Evolutionary conservation across 345 rosid species (phyloP).

Genomic region (Turnera subulata): DNA sequence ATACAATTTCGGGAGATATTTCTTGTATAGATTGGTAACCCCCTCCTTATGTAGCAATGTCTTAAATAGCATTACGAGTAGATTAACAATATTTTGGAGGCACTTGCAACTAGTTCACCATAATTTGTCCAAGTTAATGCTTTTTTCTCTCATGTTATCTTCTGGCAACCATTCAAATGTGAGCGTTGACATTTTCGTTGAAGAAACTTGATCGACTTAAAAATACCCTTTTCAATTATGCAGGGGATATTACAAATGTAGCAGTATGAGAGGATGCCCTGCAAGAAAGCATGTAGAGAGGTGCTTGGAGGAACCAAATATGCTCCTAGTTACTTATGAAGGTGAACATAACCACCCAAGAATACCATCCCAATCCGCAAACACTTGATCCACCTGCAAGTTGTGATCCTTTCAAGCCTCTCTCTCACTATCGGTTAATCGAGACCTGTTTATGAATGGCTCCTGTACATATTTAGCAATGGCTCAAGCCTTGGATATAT

Average conservation of each 20-base stretch:
- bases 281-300: constrained; percentile 99
- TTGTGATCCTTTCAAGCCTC: constrained; percentile 14
- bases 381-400: constrained; percentile 32
- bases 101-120: background rate
- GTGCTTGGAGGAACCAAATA: constrained; percentile 80
- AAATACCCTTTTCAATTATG: constrained; percentile 8
- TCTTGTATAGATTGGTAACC: no score
- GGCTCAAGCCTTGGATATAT: constrained; percentile 33
- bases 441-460: constrained; percentile 22
- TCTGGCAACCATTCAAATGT: no score
- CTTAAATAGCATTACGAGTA: no score
- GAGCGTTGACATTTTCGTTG: no score
- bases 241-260: constrained; percentile 98
- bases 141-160: no score
- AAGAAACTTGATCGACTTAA: constrained; percentile 2
- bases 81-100: no score
- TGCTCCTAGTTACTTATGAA: constrained; percentile 94
- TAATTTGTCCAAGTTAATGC: no score
- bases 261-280: constrained; percentile 98
- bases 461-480: constrained; percentile 57
- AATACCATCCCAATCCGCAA: constrained; percentile 59
- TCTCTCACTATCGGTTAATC: constrained; percentile 14
- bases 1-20: no score
- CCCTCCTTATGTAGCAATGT: no score
- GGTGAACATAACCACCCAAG: constrained; percentile 89